These are phyloP conservation scores for Posidonia australis DNA, from an alignment of 106 monocot species.

Conservation along the genomic window DNA sequence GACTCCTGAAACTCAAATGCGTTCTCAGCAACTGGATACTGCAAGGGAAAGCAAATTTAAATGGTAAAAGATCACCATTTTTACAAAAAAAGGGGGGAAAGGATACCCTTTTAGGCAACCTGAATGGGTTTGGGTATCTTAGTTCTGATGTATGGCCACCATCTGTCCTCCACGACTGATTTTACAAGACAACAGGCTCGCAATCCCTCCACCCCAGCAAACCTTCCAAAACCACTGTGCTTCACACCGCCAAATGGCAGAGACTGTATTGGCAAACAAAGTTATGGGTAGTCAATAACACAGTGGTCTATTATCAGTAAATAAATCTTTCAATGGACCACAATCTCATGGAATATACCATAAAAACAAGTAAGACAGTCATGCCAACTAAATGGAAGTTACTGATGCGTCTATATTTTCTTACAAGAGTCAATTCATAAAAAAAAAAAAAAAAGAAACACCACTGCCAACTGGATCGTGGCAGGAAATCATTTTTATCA, in stretches of 20 bases:
- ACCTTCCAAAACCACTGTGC: conserved; percentile 97
- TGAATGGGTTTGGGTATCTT: conserved; percentile 69
- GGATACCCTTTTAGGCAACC: not conserved
- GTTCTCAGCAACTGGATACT: conserved; percentile 93
- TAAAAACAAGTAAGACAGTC: too few relatives aligned
- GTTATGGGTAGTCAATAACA: not conserved
- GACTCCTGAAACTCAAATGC: conserved; percentile 91
- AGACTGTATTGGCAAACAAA: conserved; percentile 38
- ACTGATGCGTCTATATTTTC: too few relatives aligned
- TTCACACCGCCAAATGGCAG: conserved; percentile 98
- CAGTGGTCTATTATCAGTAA: too few relatives aligned
- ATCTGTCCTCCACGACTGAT: conserved; percentile 90
- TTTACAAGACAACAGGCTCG: conserved; percentile 97
- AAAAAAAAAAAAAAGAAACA: too few relatives aligned
- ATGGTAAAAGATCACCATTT: not conserved
- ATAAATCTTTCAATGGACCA: not conserved
- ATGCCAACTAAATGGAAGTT: too few relatives aligned
- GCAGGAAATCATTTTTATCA: too few relatives aligned
- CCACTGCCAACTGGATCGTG: too few relatives aligned
- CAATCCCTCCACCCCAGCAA: conserved; percentile 93
- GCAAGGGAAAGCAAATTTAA: conserved; percentile 5
- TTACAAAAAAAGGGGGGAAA: not conserved
- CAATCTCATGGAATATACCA: too few relatives aligned
- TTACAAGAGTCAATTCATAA: too few relatives aligned
- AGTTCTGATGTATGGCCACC: conserved; percentile 94